Evolutionary conservation across 139 green algal genomes (phyloP).

Genomic region (Diplosphaera chodatii): DNA sequence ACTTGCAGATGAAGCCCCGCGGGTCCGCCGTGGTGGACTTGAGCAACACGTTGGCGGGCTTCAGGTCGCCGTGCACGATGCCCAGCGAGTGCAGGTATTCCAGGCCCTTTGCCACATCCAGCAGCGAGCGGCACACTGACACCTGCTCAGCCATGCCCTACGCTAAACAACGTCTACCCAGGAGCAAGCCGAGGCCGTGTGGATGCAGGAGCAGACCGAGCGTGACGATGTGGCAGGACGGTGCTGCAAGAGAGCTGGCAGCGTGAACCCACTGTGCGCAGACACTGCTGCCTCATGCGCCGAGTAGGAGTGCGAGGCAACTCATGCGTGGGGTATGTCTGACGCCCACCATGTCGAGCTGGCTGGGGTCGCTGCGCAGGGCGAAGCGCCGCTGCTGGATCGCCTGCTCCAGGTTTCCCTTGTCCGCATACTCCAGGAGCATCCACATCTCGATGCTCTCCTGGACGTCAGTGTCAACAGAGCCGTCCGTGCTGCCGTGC

Average conservation of each 20-base stretch:
- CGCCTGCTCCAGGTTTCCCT: constrained; percentile 14
- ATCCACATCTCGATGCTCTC: constrained; percentile 20
- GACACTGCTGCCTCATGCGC: too few species aligned
- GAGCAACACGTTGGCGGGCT: constrained; percentile 68
- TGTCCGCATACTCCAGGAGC: constrained; percentile 25
- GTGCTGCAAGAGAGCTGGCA: too few species aligned
- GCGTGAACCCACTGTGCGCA: too few species aligned
- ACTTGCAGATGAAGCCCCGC: constrained; percentile 65
- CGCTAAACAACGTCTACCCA: constrained; percentile 3
- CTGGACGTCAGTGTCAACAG: background rate
- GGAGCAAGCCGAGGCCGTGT: too few species aligned
- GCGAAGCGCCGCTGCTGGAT: constrained; percentile 7
- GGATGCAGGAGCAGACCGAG: too few species aligned
- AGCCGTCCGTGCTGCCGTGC: background rate
- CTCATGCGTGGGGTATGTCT: too few species aligned
- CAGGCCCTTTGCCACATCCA: constrained; percentile 23
- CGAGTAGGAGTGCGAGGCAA: too few species aligned
- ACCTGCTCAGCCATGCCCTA: constrained; percentile 4
- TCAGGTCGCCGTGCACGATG: constrained; percentile 72
- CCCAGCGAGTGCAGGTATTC: constrained; percentile 67
- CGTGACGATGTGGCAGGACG: too few species aligned
- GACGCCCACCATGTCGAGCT: constrained; percentile 29
- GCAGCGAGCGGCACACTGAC: constrained; percentile 17
- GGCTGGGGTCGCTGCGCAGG: background rate
- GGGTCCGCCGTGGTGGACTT: constrained; percentile 41